These are phyloP conservation scores for Cynanchum wilfordii DNA, from an alignment of 257 asterid species.

Conservation along the genomic window DNA sequence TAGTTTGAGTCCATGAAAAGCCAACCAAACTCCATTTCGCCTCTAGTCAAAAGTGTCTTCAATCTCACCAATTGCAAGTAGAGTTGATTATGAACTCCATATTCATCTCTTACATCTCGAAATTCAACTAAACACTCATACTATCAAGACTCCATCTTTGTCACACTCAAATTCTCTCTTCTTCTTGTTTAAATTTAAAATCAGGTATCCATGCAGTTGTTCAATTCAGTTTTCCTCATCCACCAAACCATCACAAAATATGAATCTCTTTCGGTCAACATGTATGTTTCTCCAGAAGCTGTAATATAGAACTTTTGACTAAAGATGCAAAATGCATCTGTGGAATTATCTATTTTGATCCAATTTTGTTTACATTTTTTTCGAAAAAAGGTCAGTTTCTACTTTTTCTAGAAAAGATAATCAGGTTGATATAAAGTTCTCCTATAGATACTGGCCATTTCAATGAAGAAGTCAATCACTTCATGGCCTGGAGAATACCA, in stretches of 20 bases:
- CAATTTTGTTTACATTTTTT: constrained; percentile 9
- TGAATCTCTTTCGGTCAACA: constrained; percentile 4
- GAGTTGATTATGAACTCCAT: constrained; percentile 5
- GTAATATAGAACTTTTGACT: neutral
- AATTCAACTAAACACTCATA: constrained; percentile 18
- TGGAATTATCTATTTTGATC: constrained; percentile 8
- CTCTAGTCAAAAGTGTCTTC: constrained; percentile 16
- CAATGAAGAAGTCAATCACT: constrained; percentile 69
- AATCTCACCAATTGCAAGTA: constrained; percentile 10
- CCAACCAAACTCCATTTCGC: constrained; percentile 27
- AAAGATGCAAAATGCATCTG: constrained; percentile 16
- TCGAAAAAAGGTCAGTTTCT: constrained; percentile 33
- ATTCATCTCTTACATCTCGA: constrained; percentile 10
- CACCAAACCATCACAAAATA: constrained; percentile 22
- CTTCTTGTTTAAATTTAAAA: constrained; percentile 17
- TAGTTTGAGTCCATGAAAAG: constrained; percentile 35
- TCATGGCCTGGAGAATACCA: constrained; percentile 90
- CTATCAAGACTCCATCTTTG: constrained; percentile 21
- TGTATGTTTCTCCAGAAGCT: neutral
- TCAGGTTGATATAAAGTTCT: constrained; percentile 18
- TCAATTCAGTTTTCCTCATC: constrained; percentile 17
- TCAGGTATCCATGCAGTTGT: constrained; percentile 16
- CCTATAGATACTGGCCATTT: constrained; percentile 68
- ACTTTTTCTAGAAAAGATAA: constrained; percentile 17
- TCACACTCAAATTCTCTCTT: constrained; percentile 3